Conservation (phyloP, 768 basidiomycete genomes). For the Calocera viscosa region DNA sequence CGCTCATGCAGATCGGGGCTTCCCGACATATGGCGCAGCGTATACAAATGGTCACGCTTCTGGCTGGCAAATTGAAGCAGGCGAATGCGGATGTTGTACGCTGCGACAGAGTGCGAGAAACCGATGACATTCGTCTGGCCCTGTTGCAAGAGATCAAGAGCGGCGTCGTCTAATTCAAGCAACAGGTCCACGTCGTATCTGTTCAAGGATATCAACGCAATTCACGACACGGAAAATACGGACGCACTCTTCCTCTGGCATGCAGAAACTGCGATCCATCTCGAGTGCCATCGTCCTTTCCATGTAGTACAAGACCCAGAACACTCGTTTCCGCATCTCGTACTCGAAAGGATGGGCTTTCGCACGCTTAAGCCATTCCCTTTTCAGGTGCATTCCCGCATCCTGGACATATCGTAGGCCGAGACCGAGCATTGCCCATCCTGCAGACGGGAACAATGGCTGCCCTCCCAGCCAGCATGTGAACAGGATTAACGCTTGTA, state of each 20-base stretch:
- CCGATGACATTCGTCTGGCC: background rate
- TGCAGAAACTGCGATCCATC: background rate
- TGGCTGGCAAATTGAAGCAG: background rate
- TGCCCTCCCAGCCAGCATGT: background rate
- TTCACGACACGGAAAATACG: background rate
- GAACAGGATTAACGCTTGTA: background rate
- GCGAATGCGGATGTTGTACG: background rate
- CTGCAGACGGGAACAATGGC: background rate
- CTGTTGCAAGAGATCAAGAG: background rate
- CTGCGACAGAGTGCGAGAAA: background rate
- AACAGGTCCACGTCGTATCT: background rate
- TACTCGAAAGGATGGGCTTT: background rate
- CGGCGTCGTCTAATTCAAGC: background rate
- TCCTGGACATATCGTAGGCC: background rate
- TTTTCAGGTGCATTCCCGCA: background rate
- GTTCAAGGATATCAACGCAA: background rate
- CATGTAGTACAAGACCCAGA: background rate
- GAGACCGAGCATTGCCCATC: background rate
- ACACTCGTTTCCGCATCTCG: background rate
- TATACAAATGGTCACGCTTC: background rate
- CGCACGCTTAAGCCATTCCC: background rate
- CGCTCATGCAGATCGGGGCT: background rate
- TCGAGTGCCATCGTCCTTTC: background rate
- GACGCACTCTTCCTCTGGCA: background rate
- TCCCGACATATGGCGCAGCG: background rate